Evolutionary conservation across 768 basidiomycete species (phyloP).

Genomic region (Auriscalpium vulgare): DNA sequence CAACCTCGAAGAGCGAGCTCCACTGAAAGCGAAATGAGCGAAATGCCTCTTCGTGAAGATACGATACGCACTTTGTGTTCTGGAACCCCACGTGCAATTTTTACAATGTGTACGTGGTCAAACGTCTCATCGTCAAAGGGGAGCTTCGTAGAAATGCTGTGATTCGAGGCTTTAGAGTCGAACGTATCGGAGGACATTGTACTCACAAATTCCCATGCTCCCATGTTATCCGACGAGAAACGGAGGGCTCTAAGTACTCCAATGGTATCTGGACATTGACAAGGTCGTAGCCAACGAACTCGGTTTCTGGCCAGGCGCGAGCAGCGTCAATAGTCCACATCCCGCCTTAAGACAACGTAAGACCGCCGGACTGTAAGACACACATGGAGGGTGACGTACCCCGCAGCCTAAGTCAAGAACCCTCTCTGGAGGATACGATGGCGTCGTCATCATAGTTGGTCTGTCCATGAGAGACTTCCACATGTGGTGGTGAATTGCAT

Average conservation of each 20-base stretch:
- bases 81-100: conserved; percentile 58
- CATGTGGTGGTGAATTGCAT: conserved; percentile 16
- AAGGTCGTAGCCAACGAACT: conserved; percentile 63
- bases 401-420: conserved; percentile 16
- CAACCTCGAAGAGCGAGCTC: conserved; percentile 3
- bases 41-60: too few species aligned
- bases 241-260: conserved; percentile 37
- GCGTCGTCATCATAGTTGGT: conserved; percentile 10
- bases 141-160: conserved; percentile 63
- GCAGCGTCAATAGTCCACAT: conserved; percentile 16
- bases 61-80: conserved; percentile 28
- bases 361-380: neutral
- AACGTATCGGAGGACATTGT: neutral
- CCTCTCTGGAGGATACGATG: conserved; percentile 7
- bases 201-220: conserved; percentile 72
- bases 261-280: conserved; percentile 65
- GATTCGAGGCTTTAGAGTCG: neutral
- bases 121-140: conserved; percentile 82
- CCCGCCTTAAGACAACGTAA: conserved; percentile 6
- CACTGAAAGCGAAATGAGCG: conserved; percentile 28
- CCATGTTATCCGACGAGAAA: conserved; percentile 60
- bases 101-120: conserved; percentile 69
- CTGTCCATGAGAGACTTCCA: conserved; percentile 9
- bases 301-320: conserved; percentile 12
- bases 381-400: conserved; percentile 1